Evolutionary conservation across 768 basidiomycete genomes (phyloP).

Genomic region (Paxillus involutus): DNA sequence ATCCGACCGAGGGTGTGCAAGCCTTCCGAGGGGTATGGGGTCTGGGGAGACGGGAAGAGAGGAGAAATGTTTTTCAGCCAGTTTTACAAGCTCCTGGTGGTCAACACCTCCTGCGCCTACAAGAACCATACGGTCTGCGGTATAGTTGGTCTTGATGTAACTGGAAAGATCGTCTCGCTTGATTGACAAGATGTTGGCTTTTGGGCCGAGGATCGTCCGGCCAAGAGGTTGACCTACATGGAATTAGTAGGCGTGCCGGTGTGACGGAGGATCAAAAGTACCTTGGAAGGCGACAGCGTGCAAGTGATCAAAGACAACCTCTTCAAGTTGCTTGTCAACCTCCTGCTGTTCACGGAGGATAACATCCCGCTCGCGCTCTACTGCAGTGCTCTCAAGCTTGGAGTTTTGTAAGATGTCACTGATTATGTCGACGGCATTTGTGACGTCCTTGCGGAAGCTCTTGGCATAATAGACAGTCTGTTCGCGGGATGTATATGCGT

Average conservation of each 20-base stretch:
- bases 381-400: constrained; percentile 81
- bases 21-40: constrained; percentile 65
- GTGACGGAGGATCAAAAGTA: constrained; percentile 29
- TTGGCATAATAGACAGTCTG: constrained; percentile 99
- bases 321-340: constrained; percentile 97
- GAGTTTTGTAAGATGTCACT: constrained; percentile 97
- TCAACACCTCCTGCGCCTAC: constrained; percentile 96
- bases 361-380: constrained; percentile 95
- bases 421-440: constrained; percentile 91
- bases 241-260: not conserved
- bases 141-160: constrained; percentile 98
- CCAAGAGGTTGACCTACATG: constrained; percentile 37
- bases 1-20: constrained; percentile 69
- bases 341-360: constrained; percentile 98
- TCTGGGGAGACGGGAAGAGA: constrained; percentile 72
- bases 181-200: constrained; percentile 94
- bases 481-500: constrained; percentile 98
- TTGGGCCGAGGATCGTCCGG: constrained; percentile 96
- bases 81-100: constrained; percentile 88
- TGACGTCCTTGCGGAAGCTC: constrained; percentile 95
- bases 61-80: constrained; percentile 93
- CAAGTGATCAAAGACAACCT: constrained; percentile 98
- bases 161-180: constrained; percentile 81
- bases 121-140: constrained; percentile 97
- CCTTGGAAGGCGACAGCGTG: constrained; percentile 97